phyloP scores from a whole-genome alignment of 225 moss, liverwort and hornwort species.

The Marchantia paleacea region DNA sequence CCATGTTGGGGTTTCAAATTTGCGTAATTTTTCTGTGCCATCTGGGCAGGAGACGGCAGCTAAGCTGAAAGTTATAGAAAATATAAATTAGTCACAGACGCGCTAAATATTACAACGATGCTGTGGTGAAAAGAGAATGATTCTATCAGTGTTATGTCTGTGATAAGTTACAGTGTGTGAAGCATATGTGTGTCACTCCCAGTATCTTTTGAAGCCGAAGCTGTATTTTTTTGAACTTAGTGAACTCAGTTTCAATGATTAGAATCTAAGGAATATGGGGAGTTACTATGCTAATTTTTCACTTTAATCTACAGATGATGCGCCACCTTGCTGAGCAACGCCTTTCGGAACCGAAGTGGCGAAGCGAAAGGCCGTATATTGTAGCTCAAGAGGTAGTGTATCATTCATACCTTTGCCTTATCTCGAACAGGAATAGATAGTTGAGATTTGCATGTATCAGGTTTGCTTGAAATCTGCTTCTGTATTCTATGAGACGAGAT shows the following conservation, averaged over 20 bases:
- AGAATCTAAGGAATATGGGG: not conserved
- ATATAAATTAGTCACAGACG: no score
- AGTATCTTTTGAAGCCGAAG: no score
- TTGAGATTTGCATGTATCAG: not conserved
- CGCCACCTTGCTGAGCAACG: constrained; percentile 85
- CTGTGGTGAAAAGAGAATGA: no score
- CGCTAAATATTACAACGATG: no score
- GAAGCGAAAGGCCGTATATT: constrained; percentile 77
- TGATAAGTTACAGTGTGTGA: no score
- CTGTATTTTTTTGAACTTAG: not conserved
- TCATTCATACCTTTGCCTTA: not conserved
- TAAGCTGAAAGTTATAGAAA: no score
- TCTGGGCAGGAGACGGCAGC: no score
- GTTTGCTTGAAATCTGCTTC: not conserved
- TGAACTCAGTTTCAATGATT: no score
- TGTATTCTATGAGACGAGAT: not conserved
- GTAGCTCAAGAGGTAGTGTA: constrained; percentile 69
- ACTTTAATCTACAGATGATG: constrained; percentile 47
- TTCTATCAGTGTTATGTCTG: no score
- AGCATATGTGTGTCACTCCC: no score
- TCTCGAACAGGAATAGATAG: not conserved
- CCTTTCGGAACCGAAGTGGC: constrained; percentile 71
- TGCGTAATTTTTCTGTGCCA: no score
- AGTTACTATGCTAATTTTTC: not conserved
- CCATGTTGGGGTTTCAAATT: no score